Evolutionary conservation across 495 filamentous ascomycete genomes (phyloP).

Genomic region (Geoglossum glabrum): DNA sequence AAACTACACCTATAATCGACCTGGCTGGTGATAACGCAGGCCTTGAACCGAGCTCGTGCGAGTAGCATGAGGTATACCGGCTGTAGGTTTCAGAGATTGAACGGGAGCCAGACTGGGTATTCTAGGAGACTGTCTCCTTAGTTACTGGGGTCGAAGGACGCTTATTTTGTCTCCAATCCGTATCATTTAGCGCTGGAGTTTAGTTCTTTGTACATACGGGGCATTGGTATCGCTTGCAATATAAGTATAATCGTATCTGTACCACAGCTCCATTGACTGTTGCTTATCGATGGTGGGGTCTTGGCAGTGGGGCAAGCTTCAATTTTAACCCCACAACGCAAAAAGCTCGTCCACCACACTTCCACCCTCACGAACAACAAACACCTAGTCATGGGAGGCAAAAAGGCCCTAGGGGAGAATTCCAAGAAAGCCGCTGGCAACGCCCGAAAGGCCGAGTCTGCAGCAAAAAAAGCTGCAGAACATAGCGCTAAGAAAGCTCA

Average conservation of each 20-base stretch:
- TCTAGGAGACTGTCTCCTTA: not conserved
- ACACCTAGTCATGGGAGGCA: slow-evolving; percentile 26
- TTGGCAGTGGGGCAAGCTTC: not conserved
- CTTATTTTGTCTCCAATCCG: not conserved
- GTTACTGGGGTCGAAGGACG: not conserved
- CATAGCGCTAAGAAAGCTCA: slow-evolving; percentile 45
- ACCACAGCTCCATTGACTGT: not conserved
- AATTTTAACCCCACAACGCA: not conserved
- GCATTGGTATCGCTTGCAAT: not conserved
- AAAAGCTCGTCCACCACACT: not conserved
- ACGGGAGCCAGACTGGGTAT: not conserved
- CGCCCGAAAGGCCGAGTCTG: slow-evolving; percentile 79
- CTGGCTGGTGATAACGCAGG: not conserved
- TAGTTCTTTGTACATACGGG: not conserved
- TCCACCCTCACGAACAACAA: not conserved
- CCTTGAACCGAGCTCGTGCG: not conserved
- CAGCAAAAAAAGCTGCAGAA: slow-evolving; percentile 51
- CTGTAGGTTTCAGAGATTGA: not conserved
- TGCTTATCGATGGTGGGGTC: not conserved
- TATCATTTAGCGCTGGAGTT: slow-evolving; percentile 1
- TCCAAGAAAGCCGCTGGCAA: slow-evolving; percentile 83
- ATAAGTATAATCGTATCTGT: not conserved
- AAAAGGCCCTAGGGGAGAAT: slow-evolving; percentile 51
- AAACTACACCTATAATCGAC: not conserved
- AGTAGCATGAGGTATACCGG: not conserved